Percentiles rank a stretch among this genome's conserved stretches.
These are phyloP conservation scores for Coccomyxa sp. DNA, from an alignment of 139 green algal species.

Conservation along the genomic window DNA sequence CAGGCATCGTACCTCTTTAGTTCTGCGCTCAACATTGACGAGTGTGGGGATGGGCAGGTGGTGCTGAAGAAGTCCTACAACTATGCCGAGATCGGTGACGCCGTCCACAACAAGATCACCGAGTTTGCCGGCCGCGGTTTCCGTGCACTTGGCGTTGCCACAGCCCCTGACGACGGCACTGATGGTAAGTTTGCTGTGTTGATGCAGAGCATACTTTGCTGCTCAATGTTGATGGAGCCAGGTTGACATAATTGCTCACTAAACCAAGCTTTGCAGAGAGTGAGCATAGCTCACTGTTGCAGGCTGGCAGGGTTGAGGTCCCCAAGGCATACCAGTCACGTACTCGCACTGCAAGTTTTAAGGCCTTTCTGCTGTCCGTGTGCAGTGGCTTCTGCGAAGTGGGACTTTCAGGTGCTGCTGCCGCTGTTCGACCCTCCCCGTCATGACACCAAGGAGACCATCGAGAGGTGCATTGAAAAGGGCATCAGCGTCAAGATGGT, in stretches of 20 bases:
- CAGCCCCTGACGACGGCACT: slow-evolving; percentile 36
- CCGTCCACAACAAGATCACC: slow-evolving; percentile 64
- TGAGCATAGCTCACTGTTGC: too few species aligned
- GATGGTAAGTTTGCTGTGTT: not conserved
- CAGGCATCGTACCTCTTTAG: too few species aligned
- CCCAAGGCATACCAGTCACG: too few species aligned
- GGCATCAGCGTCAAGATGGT: slow-evolving; percentile 83
- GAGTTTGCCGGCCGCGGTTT: slow-evolving; percentile 76
- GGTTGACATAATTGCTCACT: too few species aligned
- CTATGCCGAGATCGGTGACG: slow-evolving; percentile 37
- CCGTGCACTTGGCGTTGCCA: slow-evolving; percentile 68
- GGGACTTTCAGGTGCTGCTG: slow-evolving; percentile 66
- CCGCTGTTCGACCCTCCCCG: slow-evolving; percentile 79
- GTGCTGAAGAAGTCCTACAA: slow-evolving; percentile 61
- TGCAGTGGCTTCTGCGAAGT: slow-evolving; percentile 23
- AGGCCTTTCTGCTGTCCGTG: not conserved
- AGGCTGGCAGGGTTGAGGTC: too few species aligned
- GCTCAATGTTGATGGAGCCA: too few species aligned
- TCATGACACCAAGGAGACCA: slow-evolving; percentile 79
- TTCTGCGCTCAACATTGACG: too few species aligned
- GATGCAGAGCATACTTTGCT: not conserved
- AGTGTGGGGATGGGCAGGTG: slow-evolving; percentile 37
- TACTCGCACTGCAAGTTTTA: too few species aligned
- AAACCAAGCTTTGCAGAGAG: too few species aligned
- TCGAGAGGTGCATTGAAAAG: slow-evolving; percentile 61